phyloP scores from a whole-genome alignment of 1,284 basidiomycete species.

The Entoloma clypeatum region DNA sequence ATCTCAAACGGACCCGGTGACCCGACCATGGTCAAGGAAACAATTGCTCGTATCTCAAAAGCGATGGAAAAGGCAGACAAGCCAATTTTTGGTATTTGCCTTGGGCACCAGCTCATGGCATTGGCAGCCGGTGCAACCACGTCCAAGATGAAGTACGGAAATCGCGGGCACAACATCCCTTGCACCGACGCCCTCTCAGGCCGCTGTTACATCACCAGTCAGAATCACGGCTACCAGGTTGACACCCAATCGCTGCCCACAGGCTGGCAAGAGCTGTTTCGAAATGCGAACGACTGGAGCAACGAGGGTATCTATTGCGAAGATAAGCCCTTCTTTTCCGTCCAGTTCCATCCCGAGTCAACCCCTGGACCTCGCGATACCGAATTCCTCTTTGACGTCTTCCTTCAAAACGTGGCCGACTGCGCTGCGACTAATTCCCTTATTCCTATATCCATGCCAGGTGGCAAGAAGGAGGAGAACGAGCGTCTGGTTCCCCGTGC shows the following conservation, averaged over 20 bases:
- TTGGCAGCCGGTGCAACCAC: constrained; percentile 93
- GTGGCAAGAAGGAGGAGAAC: constrained; percentile 84
- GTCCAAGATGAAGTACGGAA: constrained; percentile 99
- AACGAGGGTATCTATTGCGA: constrained; percentile 98
- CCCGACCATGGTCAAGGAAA: constrained; percentile 80
- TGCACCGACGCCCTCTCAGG: constrained; percentile 94
- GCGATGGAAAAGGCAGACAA: constrained; percentile 72
- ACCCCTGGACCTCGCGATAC: constrained; percentile 98
- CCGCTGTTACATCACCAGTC: constrained; percentile 97
- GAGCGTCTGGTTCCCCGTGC: constrained; percentile 73
- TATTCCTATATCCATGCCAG: constrained; percentile 82
- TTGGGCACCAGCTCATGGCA: constrained; percentile 96
- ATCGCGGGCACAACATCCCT: constrained; percentile 98
- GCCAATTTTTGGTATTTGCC: constrained; percentile 98
- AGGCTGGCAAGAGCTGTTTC: constrained; percentile 94
- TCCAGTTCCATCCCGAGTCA: constrained; percentile 99
- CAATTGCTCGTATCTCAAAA: constrained; percentile 69
- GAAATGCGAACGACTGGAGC: constrained; percentile 95
- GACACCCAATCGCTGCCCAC: constrained; percentile 75
- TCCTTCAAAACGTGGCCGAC: constrained; percentile 85
- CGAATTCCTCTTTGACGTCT: constrained; percentile 98
- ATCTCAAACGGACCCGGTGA: constrained; percentile 98
- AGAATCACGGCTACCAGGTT: constrained; percentile 99
- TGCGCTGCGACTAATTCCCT: constrained; percentile 67
- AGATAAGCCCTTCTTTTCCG: constrained; percentile 93